Base-by-base conservation (phyloP, 768 basidiomycete species). In the Melanogaster broomeanus region DNA sequence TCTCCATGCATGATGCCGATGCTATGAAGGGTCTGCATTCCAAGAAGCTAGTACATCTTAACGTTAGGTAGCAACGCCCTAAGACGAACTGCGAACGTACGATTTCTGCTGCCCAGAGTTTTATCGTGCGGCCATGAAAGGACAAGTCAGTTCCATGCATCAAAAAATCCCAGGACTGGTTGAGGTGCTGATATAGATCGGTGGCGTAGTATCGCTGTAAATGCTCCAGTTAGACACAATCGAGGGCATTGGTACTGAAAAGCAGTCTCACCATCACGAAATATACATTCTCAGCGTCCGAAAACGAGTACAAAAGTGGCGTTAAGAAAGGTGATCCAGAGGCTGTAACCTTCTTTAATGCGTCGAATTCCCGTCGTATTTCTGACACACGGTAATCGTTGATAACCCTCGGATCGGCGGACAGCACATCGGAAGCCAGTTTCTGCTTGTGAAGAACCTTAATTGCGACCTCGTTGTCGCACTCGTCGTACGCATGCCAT, bases 71-170 rank as follows among this genome's bases (percentile, higher is more conserved):
- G 15, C 3, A 30, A 9, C 9, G 34, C 16, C 11, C 10, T 27
- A 13, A 27, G 3, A 9, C 21, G 30, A 9, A 45, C 50, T 28
- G n/a, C 6, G 28, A 30, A 30, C 28, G 10, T 30, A 52, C 50
- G 31, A 52, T 24, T 39, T 52, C 50, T 8, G 50, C 50, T n/a
- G 43, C 43, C 43, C 43, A 44, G 22, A 44, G 25, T 28, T 28
- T 44, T 12, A 3, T 30, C 28, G 12, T 10, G 12, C 1, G 12
- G 12, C 10, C 28, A 12, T 30, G 28, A 11, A 10, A 12, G 9
- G 28, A n/a, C n/a, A 30, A 30, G 28, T 30, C 28, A 1, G 28
- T 1, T 30, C 28, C 9, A 11, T 30, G 10, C 28, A 9, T 3
- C 28, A 39, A 41, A 22, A 54, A 34, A 24, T 42, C 40, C 12